Evolutionary conservation across 768 basidiomycete genomes (phyloP).

Genomic region (Phanerochaete sordida): DNA sequence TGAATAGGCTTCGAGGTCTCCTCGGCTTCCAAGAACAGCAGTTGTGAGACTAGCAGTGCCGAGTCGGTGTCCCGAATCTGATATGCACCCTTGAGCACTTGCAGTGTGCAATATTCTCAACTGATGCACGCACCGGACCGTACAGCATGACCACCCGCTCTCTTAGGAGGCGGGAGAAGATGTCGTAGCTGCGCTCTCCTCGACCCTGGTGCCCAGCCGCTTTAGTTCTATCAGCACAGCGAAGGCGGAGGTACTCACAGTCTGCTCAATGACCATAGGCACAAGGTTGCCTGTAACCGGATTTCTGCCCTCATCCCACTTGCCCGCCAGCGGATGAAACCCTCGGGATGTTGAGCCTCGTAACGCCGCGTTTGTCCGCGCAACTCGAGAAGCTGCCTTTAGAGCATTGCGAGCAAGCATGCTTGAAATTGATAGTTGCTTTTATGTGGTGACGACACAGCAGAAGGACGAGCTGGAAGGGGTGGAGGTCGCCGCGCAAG

Average conservation of each 20-base stretch:
- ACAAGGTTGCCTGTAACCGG: constrained; percentile 64
- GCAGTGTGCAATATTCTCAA: background rate
- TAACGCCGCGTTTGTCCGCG: background rate
- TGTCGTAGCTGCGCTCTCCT: constrained; percentile 91
- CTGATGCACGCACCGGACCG: constrained; percentile 64
- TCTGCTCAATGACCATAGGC: constrained; percentile 92
- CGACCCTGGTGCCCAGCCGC: constrained; percentile 51
- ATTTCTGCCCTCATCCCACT: constrained; percentile 26
- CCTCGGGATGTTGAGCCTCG: constrained; percentile 26
- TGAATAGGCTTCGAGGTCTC: constrained; percentile 94
- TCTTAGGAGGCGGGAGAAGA: constrained; percentile 88
- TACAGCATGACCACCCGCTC: constrained; percentile 96
- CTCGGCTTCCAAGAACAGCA: constrained; percentile 95
- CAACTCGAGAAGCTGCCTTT: background rate
- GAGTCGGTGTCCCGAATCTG: constrained; percentile 91
- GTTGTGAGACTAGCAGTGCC: constrained; percentile 83
- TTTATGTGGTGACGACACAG: background rate
- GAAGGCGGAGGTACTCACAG: constrained; percentile 43
- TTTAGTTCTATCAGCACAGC: background rate
- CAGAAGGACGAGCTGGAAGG: too few species aligned
- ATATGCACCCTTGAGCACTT: background rate
- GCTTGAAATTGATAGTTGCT: too few species aligned
- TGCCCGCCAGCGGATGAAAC: constrained; percentile 51
- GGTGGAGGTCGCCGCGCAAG: constrained; percentile 1
- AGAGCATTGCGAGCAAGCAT: background rate